Conservation (phyloP, 2,329 filamentous ascomycete species). For the Ophiocordyceps camponoti-floridani region DNA sequence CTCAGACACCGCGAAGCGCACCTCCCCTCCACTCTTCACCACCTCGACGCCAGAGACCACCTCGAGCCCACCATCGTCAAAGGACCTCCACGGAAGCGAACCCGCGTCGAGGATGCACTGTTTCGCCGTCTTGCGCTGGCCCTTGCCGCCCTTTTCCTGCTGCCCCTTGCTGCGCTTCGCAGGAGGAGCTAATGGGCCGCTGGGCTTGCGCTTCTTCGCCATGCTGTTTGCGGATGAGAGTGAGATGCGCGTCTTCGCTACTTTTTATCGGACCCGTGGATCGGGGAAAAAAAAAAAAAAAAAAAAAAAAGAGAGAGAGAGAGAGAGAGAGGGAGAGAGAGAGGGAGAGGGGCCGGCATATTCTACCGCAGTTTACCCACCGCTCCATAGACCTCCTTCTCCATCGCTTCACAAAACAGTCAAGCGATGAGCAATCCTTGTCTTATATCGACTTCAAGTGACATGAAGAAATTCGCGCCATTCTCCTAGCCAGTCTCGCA, state of each 20-base stretch:
- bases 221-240: neutral
- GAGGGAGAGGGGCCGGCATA: no score
- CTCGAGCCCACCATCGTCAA: conserved; percentile 82
- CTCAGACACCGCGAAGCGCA: conserved; percentile 33
- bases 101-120: conserved; percentile 22
- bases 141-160: conserved; percentile 1
- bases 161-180: conserved; percentile 18
- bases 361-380: neutral
- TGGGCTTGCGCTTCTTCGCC: conserved; percentile 21
- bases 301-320: no score
- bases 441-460: no score
- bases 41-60: conserved; percentile 85
- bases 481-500: neutral
- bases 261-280: no score
- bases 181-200: conserved; percentile 11
- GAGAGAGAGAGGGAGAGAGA: no score
- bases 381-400: neutral
- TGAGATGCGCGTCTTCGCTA: no score
- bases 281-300: no score
- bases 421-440: neutral
- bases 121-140: conserved; percentile 3
- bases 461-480: no score
- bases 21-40: conserved; percentile 42
- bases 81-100: conserved; percentile 45
- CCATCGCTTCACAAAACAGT: no score